Evolutionary conservation across 345 rosid species (phyloP), one percentile per base, ranked within the genome.

Genomic region (Hirschfeldia incana): DNA sequence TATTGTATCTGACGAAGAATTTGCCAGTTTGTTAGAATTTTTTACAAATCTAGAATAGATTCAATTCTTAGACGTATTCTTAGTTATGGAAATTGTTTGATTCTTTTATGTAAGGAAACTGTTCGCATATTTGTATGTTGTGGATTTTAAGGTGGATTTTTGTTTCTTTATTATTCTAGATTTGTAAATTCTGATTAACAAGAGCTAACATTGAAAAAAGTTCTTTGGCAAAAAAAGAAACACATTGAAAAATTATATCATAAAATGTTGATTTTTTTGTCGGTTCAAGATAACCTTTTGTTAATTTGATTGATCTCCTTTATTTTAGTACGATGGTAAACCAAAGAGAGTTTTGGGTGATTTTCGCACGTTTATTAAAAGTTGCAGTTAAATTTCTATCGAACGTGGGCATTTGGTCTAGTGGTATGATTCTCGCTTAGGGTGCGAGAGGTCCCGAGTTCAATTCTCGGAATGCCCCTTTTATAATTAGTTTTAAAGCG

Each of bases 351-450:
- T 5, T 12, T 15, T 13, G 17, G 29, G 15, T 46, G 17, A 16
- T 8, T 58, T 57, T 8, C 8, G 1, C 9, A 36, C 9, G 0
- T 11, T 0, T 0, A 0, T 9, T 5, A 12, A 1, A 1, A 2
- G 0, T 1, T 0, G 3, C 0, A 6, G 8, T 6, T 3, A 36
- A 0, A 5, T 0, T 0, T 1, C 2, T 11, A 0, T 0, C 53
- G 27, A 8, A 5, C 1, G 5, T 3, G 91, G 91, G 93, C 93
- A 85, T 86, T 92, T 90, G 95, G 95, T 89, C 90, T 88, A 89
- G 92, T 89, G 92, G 89, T 81, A 88, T 87, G 89, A 89, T 91
- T 89, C 93, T 90, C 91, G 95, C 90, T 92, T 92, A 85, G 89
- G 91, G 91, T 89, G 88, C 89, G 86, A 91, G 90, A 89, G 90